Base-by-base conservation (phyloP, 768 basidiomycete genomes). In the Macrolepiota fuliginosa region DNA sequence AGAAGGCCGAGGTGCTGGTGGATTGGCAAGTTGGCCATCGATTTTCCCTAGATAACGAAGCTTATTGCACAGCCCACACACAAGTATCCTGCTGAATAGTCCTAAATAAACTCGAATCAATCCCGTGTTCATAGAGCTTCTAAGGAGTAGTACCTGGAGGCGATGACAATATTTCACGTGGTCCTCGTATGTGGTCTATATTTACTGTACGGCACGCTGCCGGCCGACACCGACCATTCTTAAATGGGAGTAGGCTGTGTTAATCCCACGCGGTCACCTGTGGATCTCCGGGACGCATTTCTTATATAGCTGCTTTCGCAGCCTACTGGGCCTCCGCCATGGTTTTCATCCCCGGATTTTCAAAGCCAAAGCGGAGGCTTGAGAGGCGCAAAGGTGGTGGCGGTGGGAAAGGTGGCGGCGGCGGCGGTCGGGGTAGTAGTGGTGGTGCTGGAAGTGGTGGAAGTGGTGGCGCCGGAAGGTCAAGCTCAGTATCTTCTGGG, bases 301-400 rank as follows among this genome's bases (percentile, higher is more conserved):
- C n/a, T 7, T 54, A 39, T 54, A 15, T 39, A 37, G 37, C 22
- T 22, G 53, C 19, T 12, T 22, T 6, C 1, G 22, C 37, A 25
- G 15, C 11, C 51, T 40, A 25, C 47, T 36, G 42, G 25, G 35
- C 22, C 24, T 24, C 17, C 32, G 27, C 37, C 36, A 56, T 29
- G 47, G 70, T 72, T 67, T 71, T 68, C 46, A 66, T 73, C 15
- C 72, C 72, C n/a, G 69, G 71, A 32, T 63, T 73, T 35, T 66
- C 69, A 27, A 66, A 61, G 35, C 68, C 64, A 53, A 50, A 37
- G 6, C 52, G 62, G 61, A 68, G 64, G 5, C 58, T 74, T 2
- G 65, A 65, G 42, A 63, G 66, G 47, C 64, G 73, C 35, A 72
- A 71, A 64, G 72, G 71, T 46, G 72, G 72, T 27, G 72, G 71